Percentiles rank a stretch among this genome's conserved stretches.
Evolutionary conservation across 768 basidiomycete genomes (phyloP).

Genomic region (Neoboletus subvelutipes): DNA sequence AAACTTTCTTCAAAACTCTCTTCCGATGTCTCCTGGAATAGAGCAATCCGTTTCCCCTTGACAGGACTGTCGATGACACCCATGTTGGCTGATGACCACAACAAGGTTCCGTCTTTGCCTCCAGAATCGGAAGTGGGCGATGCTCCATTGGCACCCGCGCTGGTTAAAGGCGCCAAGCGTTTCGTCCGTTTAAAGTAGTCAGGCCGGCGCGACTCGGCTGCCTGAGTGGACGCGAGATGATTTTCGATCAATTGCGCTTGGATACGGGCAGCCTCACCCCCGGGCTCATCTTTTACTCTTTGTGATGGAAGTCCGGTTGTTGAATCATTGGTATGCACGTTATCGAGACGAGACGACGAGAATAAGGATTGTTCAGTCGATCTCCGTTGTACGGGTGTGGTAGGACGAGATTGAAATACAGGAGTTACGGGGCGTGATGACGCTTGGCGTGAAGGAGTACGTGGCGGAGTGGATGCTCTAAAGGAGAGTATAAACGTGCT

Average conservation of each 20-base stretch:
- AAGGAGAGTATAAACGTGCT: neutral
- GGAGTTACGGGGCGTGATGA: slow-evolving; percentile 19
- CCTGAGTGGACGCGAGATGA: slow-evolving; percentile 46
- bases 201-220: slow-evolving; percentile 63
- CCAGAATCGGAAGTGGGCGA: slow-evolving; percentile 12
- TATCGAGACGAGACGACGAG: neutral
- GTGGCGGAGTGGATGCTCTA: slow-evolving; percentile 22
- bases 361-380: neutral
- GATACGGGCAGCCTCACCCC: slow-evolving; percentile 62
- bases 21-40: slow-evolving; percentile 81
- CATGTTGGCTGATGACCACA: slow-evolving; percentile 35
- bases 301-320: neutral
- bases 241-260: slow-evolving; percentile 53
- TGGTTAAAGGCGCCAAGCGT: slow-evolving; percentile 41
- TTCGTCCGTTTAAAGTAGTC: slow-evolving; percentile 69
- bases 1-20: slow-evolving; percentile 84
- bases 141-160: slow-evolving; percentile 18
- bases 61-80: slow-evolving; percentile 69
- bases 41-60: slow-evolving; percentile 68
- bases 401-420: slow-evolving; percentile 10
- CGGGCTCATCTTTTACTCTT: slow-evolving; percentile 30
- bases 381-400: slow-evolving; percentile 10
- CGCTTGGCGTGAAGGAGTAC: slow-evolving; percentile 13
- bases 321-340: neutral
- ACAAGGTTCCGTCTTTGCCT: slow-evolving; percentile 13